Conservation (phyloP, 164 flowering plant species). For the Vitis vinifera region ASM3070453v1 NC_081810.1:23891001-23891500, state of each 20-base stretch:
- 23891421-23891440: conserved; percentile 64
- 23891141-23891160: too few relatives aligned
- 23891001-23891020: too few relatives aligned
- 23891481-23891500: neutral
- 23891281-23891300: neutral
- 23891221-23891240: neutral
- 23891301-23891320: neutral
- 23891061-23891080: too few relatives aligned
- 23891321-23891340: neutral
- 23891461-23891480: neutral
- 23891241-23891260: neutral
- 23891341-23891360: conserved; percentile 88
- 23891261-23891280: neutral
- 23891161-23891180: too few relatives aligned
- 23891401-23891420: conserved; percentile 97
- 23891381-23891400: conserved; percentile 94
- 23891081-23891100: too few relatives aligned
- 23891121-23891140: too few relatives aligned
- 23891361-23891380: conserved; percentile 94
- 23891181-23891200: too few relatives aligned
- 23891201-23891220: too few relatives aligned
- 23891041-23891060: too few relatives aligned
- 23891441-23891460: neutral
- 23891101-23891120: too few relatives aligned
- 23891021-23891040: too few relatives aligned